phyloP scores from a whole-genome alignment of 176 grass and related monocot species.

The Musa itinerans region DNA sequence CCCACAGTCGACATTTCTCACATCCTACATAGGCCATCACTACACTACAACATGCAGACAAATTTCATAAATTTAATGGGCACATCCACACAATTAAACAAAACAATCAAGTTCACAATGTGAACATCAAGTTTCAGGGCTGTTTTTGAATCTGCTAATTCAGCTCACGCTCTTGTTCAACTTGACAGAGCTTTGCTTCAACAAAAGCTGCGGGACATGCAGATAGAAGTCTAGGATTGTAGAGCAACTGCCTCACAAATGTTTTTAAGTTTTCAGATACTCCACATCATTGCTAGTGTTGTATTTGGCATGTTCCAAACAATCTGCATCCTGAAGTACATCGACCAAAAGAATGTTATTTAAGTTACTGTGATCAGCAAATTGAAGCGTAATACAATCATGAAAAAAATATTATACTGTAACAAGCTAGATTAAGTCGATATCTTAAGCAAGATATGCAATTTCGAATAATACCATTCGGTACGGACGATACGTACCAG shows the following conservation, averaged over 20 bases:
- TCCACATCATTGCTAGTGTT: conserved; percentile 71
- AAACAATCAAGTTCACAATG: background rate
- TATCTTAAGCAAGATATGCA: too few species aligned
- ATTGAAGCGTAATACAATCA: too few species aligned
- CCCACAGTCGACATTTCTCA: conserved; percentile 94
- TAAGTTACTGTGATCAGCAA: too few species aligned
- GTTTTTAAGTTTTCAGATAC: conserved; percentile 66
- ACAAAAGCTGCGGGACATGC: conserved; percentile 7
- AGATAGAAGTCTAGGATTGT: conserved; percentile 57
- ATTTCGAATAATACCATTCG: too few species aligned
- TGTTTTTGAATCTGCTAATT: conserved; percentile 77
- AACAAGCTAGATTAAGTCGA: too few species aligned
- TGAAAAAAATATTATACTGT: too few species aligned
- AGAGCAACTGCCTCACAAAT: conserved; percentile 59
- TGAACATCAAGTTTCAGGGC: conserved; percentile 88
- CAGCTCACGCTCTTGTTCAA: conserved; percentile 52
- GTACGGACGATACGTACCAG: too few species aligned
- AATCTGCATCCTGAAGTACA: conserved; percentile 67
- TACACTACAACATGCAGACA: conserved; percentile 34
- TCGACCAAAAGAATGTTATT: too few species aligned
- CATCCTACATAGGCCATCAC: conserved; percentile 88
- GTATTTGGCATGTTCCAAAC: conserved; percentile 90
- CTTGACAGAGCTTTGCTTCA: background rate
- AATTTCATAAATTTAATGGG: background rate
- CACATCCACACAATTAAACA: background rate